Percentiles rank a stretch among this genome's conserved stretches.
These are phyloP conservation scores for Uronychia binucleata DNA, from an alignment of 73 alveolate genomes.

Conservation along the genomic window DNA sequence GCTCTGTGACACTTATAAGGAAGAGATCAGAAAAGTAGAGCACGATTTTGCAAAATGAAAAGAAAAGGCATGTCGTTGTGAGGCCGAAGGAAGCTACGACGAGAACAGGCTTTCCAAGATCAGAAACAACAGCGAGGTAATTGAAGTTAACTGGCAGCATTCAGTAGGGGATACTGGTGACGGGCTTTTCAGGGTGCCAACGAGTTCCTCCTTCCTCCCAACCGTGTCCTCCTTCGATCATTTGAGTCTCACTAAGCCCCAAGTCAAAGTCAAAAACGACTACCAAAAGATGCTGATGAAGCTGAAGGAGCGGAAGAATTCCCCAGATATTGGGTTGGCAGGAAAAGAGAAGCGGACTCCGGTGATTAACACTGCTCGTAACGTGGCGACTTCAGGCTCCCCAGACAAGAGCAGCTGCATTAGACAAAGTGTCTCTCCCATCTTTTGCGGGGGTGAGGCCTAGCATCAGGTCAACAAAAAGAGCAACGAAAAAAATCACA, in stretches of 20 bases:
- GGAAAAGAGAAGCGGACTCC: neutral
- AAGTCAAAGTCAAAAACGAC: neutral
- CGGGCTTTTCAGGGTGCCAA: neutral
- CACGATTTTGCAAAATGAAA: neutral
- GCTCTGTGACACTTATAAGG: neutral
- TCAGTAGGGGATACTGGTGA: neutral
- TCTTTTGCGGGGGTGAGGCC: neutral
- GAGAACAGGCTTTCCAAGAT: neutral
- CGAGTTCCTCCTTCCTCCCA: neutral
- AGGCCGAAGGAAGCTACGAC: neutral
- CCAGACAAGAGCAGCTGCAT: neutral
- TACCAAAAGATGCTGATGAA: neutral
- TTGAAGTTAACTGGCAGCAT: neutral
- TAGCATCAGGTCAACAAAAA: neutral
- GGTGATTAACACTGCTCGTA: neutral
- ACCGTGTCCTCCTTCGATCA: neutral
- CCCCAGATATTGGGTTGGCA: neutral
- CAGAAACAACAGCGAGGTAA: neutral
- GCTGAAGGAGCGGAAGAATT: neutral
- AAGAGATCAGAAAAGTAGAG: neutral
- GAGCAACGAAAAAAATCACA: neutral
- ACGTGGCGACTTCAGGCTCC: neutral
- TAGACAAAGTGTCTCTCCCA: neutral
- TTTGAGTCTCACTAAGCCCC: neutral
- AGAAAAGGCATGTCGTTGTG: neutral